A percentile compares a stretch with the other conserved stretches of the same genome.
phyloP scores from a whole-genome alignment of 2,329 filamentous ascomycete genomes.

The Fusarium sp. region DNA sequence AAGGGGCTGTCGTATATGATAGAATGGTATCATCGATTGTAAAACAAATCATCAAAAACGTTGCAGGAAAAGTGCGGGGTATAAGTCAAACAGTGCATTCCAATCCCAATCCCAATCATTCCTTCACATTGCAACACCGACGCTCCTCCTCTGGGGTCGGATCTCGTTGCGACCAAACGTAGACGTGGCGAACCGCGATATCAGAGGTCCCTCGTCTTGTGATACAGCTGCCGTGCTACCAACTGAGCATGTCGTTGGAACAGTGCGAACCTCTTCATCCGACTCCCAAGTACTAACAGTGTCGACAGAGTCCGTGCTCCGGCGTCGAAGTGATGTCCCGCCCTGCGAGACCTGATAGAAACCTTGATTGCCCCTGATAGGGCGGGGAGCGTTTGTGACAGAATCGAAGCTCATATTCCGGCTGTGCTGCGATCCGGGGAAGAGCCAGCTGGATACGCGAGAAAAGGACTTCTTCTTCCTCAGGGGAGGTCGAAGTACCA shows the following conservation, averaged over 20 bases:
- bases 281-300: constrained; percentile 65
- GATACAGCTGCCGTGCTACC: constrained; percentile 57
- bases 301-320: constrained; percentile 60
- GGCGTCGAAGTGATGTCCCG: constrained; percentile 48
- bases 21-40: constrained; percentile 46
- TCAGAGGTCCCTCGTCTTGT: constrained; percentile 53
- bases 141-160: constrained; percentile 35
- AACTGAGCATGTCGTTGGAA: constrained; percentile 63
- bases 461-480: constrained; percentile 77
- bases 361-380: constrained; percentile 63
- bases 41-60: constrained; percentile 39
- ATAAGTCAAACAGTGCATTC: constrained; percentile 26
- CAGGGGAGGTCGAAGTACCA: constrained; percentile 69
- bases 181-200: constrained; percentile 49
- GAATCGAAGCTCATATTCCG: constrained; percentile 60
- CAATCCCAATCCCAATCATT: constrained; percentile 14
- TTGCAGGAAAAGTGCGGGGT: constrained; percentile 33
- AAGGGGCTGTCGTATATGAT: constrained; percentile 8
- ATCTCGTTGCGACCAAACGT: constrained; percentile 48
- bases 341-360: constrained; percentile 67
- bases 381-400: constrained; percentile 66
- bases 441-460: constrained; percentile 70
- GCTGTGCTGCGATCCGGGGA: constrained; percentile 55
- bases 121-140: constrained; percentile 49
- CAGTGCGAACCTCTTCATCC: constrained; percentile 58